Evolutionary conservation across 805 yeast species (phyloP).

Genomic region (Torulaspora delbrueckii): DNA sequence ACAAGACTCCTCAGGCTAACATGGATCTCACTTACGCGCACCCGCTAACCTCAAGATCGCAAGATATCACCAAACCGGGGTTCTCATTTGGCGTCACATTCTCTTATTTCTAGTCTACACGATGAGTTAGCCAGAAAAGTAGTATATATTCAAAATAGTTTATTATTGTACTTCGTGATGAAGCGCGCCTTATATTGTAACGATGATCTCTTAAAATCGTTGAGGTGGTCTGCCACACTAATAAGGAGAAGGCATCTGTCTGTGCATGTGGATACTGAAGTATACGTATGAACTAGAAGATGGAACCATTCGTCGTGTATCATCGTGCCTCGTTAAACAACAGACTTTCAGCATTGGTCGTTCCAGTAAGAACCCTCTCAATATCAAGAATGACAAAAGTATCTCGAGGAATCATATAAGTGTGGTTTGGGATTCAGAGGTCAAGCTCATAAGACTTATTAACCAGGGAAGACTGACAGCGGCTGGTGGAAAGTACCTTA

Average conservation of each 20-base stretch:
- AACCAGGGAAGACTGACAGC: conserved; percentile 32
- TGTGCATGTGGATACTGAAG: conserved; percentile 27
- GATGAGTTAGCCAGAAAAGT: not conserved
- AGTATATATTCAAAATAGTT: not conserved
- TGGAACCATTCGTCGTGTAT: conserved; percentile 14
- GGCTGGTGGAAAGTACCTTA: conserved; percentile 17
- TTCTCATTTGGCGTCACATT: conserved; percentile 50
- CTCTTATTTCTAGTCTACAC: conserved; percentile 37
- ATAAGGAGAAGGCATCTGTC: not conserved
- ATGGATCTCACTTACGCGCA: conserved; percentile 52
- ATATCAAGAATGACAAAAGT: conserved; percentile 33
- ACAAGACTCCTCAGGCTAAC: conserved; percentile 48
- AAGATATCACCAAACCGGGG: conserved; percentile 50
- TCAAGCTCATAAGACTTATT: conserved; percentile 3
- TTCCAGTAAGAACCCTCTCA: conserved; percentile 28
- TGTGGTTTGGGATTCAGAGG: conserved; percentile 17
- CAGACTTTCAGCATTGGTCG: conserved; percentile 27
- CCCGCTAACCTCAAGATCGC: conserved; percentile 45
- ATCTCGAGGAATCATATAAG: conserved; percentile 32
- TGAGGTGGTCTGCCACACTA: not conserved
- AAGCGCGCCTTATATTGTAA: not conserved
- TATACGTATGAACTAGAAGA: conserved; percentile 21
- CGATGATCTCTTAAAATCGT: not conserved
- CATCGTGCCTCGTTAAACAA: conserved; percentile 17
- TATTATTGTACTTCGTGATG: not conserved